Base-by-base conservation (phyloP, 768 basidiomycete genomes). In the Russula lepida region DNA sequence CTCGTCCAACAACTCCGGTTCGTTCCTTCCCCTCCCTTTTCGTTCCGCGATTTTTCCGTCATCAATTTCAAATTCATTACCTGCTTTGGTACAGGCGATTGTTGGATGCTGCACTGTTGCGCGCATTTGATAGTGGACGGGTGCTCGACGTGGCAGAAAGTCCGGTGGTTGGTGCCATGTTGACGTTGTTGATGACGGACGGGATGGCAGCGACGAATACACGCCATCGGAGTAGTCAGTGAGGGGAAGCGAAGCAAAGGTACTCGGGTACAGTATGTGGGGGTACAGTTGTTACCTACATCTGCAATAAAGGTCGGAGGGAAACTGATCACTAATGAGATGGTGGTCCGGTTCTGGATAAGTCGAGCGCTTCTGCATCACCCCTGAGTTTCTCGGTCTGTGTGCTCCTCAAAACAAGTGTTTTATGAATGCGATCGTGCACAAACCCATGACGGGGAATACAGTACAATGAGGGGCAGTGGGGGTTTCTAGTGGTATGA, bases 1-100 rank as follows among this genome's bases (percentile, higher is more conserved):
- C 79, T 97, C 30, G 88, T 92, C 44, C 93, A 93, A 68, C 90
- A 93, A 65, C 74, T 94, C 12, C 79, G 90, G 90, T 89, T 69
- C 63, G 77, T 71, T 25, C 2, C 39, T 30, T 25, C 6, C 28
- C 50, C 47, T 28, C 7, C n/a, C 25, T 9, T n/a, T 7, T 59
- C 43, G n/a, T n/a, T n/a, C n/a, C n/a, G n/a, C n/a, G n/a, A n/a
- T n/a, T 49, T 6, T 32, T 19, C 6, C 39, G 9, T 4, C 19
- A 27, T n/a, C 11, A 5, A 44, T 12, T 44, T 44, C 21, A 25
- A 6, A 21, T n/a, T 15, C 28, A 25, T 37, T n/a, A 15, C 11
- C n/a, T 27, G 25, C 25, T 30, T 41, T 47, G 35, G 1, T 13
- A 35, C 65, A 87, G 91, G 53, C 80, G 83, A 55, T 73, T 93